These are phyloP conservation scores for Neohortaea acidophila DNA, from an alignment of 495 filamentous ascomycete genomes.

Conservation along the genomic window DNA sequence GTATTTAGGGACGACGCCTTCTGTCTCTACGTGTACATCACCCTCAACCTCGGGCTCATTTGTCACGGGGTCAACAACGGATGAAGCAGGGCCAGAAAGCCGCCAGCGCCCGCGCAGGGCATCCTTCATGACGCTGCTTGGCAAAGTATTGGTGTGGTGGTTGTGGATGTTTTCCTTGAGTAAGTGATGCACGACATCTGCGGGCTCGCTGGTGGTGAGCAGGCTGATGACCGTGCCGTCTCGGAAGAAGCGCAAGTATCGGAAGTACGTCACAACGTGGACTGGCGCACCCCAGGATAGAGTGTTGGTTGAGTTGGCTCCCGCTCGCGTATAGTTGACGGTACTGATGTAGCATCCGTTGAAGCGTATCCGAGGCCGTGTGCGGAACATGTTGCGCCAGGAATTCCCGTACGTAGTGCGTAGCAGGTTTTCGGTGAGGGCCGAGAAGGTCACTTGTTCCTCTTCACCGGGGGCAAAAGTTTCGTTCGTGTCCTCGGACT, in stretches of 20 bases:
- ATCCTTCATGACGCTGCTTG: constrained; percentile 39
- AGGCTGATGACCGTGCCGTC: constrained; percentile 71
- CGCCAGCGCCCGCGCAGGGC: constrained; percentile 48
- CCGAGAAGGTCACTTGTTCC: constrained; percentile 6
- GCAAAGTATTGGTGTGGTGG: constrained; percentile 26
- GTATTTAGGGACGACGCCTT: constrained; percentile 62
- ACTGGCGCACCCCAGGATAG: constrained; percentile 67
- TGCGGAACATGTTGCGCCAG: constrained; percentile 49
- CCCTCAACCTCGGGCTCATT: constrained; percentile 36
- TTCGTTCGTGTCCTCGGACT: constrained; percentile 3
- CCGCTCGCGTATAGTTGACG: constrained; percentile 81
- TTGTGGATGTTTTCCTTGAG: constrained; percentile 28
- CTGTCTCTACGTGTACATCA: constrained; percentile 71
- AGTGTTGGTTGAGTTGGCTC: constrained; percentile 43
- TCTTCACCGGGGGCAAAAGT: constrained; percentile 3
- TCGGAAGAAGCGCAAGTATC: constrained; percentile 87
- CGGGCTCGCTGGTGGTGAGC: constrained; percentile 62
- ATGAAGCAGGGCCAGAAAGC: constrained; percentile 28
- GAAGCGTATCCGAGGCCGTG: constrained; percentile 75
- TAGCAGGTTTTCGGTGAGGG: constrained; percentile 13
- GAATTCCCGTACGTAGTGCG: constrained; percentile 13
- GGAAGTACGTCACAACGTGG: constrained; percentile 94
- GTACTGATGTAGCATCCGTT: constrained; percentile 92
- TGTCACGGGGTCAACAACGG: constrained; percentile 6
- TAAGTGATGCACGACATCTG: constrained; percentile 62